Evolutionary conservation across 78 protist species (phyloP).

Genomic region (Acrasis kona): DNA sequence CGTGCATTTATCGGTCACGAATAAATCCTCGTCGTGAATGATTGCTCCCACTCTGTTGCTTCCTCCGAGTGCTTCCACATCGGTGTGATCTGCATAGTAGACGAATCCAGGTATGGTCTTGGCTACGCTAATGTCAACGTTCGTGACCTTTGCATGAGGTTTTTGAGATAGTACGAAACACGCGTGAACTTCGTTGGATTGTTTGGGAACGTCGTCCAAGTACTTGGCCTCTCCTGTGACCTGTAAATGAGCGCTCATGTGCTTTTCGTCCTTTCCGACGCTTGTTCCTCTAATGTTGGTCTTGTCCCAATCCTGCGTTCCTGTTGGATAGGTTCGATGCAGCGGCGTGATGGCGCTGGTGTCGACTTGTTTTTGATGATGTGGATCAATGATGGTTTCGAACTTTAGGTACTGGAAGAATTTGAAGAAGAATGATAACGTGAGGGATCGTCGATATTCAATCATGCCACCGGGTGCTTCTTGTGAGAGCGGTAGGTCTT

Average conservation of each 20-base stretch:
- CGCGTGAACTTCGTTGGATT: background rate
- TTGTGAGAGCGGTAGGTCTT: slow-evolving; percentile 4
- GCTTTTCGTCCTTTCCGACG: slow-evolving; percentile 13
- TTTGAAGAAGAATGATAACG: slow-evolving; percentile 65
- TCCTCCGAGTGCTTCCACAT: slow-evolving; percentile 29
- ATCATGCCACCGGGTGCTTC: slow-evolving; percentile 79
- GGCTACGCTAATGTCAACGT: slow-evolving; percentile 29
- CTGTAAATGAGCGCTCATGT: slow-evolving; percentile 44
- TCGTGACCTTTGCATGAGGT: slow-evolving; percentile 10
- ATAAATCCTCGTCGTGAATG: slow-evolving; percentile 61
- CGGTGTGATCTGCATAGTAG: slow-evolving; percentile 8
- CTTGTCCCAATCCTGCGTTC: background rate
- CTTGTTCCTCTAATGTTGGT: background rate
- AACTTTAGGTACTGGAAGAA: slow-evolving; percentile 33
- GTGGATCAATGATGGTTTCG: background rate
- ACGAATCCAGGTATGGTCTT: slow-evolving; percentile 7
- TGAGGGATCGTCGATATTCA: slow-evolving; percentile 54
- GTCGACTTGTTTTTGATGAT: background rate
- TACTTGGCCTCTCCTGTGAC: slow-evolving; percentile 68
- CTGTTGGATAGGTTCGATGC: background rate
- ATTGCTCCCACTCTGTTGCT: slow-evolving; percentile 43
- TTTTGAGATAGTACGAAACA: background rate
- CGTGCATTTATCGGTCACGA: slow-evolving; percentile 30
- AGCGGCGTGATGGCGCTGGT: too few species aligned
- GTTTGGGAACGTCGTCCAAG: slow-evolving; percentile 43